These are phyloP conservation scores for Veloporphyrellus conicus DNA, from an alignment of 1,284 basidiomycete species.

Conservation along the genomic window DNA sequence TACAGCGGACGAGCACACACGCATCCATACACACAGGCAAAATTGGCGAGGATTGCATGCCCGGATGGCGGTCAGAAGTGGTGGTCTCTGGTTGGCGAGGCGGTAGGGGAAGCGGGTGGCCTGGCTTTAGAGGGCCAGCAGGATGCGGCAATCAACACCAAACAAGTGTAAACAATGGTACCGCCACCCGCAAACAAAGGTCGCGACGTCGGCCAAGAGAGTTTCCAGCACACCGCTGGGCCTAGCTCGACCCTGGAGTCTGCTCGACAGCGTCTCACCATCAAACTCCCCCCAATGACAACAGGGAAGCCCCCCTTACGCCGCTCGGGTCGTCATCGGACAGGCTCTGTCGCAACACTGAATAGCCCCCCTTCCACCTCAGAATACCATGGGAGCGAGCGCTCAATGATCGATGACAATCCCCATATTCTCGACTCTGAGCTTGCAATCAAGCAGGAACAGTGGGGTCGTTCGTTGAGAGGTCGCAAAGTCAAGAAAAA, in stretches of 20 bases:
- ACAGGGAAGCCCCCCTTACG: constrained; percentile 29
- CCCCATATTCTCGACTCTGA: constrained; percentile 26
- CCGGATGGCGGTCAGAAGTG: neutral
- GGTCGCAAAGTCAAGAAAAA: constrained; percentile 47
- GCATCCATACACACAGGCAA: neutral
- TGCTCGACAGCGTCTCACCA: constrained; percentile 19
- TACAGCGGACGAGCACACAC: neutral
- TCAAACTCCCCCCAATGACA: constrained; percentile 36
- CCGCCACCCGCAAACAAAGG: constrained; percentile 35
- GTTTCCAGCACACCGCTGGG: constrained; percentile 17
- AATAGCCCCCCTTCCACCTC: constrained; percentile 52
- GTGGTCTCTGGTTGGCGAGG: constrained; percentile 13
- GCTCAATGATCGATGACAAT: constrained; percentile 41
- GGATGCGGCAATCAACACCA: constrained; percentile 17
- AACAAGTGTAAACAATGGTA: constrained; percentile 28
- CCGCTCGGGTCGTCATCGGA: constrained; percentile 37
- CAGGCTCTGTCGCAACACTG: constrained; percentile 28
- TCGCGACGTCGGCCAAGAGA: constrained; percentile 15
- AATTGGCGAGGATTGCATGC: neutral
- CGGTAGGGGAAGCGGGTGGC: constrained; percentile 23
- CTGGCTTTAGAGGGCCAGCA: constrained; percentile 22
- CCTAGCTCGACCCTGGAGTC: constrained; percentile 15
- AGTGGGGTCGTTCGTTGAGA: constrained; percentile 35
- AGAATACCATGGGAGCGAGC: constrained; percentile 61
- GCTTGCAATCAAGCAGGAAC: constrained; percentile 31